Conservation (phyloP, 1,139 yeast genomes). For the Diutina siamensis region DNA sequence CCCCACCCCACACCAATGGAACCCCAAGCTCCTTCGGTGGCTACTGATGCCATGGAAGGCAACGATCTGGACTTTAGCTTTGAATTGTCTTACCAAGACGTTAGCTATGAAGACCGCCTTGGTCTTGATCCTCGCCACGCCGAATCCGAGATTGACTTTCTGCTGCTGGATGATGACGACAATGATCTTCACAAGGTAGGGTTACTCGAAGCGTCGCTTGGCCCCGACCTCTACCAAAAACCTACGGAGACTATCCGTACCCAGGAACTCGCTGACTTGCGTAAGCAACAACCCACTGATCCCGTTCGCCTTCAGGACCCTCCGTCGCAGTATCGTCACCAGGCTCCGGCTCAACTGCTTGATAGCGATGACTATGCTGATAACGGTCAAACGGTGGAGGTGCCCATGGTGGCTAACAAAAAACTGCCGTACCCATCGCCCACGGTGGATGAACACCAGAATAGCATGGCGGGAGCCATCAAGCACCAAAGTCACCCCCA, state of each 20-base stretch:
- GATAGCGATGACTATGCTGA: background rate
- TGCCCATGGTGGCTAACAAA: too few relatives aligned
- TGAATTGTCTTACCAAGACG: conserved; percentile 29
- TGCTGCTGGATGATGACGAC: conserved; percentile 4
- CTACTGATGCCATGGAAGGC: background rate
- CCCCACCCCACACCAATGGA: conserved; percentile 4
- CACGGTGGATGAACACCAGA: background rate
- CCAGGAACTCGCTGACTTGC: background rate
- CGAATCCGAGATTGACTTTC: background rate
- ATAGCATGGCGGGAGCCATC: background rate
- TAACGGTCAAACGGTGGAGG: background rate
- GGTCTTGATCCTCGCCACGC: conserved; percentile 19
- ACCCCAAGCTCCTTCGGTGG: background rate
- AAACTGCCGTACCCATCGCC: conserved; percentile 2
- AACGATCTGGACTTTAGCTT: conserved; percentile 25
- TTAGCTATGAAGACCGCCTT: conserved; percentile 30
- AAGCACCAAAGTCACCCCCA: background rate
- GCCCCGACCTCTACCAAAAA: background rate
- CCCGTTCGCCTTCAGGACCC: conserved; percentile 2
- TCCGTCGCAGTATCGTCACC: conserved; percentile 3
- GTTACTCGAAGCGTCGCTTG: background rate
- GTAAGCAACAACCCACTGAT: background rate
- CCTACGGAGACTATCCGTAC: background rate
- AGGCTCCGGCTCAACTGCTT: background rate
- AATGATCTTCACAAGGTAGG: background rate